Evolutionary conservation across 768 basidiomycete species (phyloP).

Genomic region (Collybiopsis confluens): DNA sequence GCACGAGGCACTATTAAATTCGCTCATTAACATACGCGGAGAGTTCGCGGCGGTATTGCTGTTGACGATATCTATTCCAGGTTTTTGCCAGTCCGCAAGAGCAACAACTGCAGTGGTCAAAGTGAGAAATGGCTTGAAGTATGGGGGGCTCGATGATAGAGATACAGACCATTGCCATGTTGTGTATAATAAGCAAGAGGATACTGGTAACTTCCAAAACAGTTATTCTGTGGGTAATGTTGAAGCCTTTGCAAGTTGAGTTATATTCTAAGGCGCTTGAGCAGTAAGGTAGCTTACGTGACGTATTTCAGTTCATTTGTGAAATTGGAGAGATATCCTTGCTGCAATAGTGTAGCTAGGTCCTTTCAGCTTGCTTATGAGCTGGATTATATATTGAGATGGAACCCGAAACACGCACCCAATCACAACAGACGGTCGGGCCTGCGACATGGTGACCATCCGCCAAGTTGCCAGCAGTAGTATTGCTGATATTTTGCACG

Average conservation of each 20-base stretch:
- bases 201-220: constrained; percentile 29
- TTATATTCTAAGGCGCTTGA: neutral
- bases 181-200: constrained; percentile 38
- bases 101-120: too few species aligned
- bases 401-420: constrained; percentile 31
- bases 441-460: constrained; percentile 36
- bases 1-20: constrained; percentile 52
- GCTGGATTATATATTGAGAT: neutral
- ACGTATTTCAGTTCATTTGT: constrained; percentile 42
- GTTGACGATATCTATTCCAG: constrained; percentile 33
- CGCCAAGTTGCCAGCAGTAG: constrained; percentile 35
- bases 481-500: constrained; percentile 29
- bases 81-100: constrained; percentile 42
- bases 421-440: constrained; percentile 48
- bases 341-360: constrained; percentile 36
- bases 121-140: too few species aligned
- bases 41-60: constrained; percentile 23
- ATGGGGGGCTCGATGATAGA: too few species aligned
- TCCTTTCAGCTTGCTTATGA: constrained; percentile 27
- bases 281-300: constrained; percentile 23
- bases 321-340: constrained; percentile 36
- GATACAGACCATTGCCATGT: constrained; percentile 40
- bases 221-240: constrained; percentile 51
- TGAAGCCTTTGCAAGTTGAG: constrained; percentile 33
- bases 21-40: constrained; percentile 44